Conservation (phyloP, 148 eudicot species). For the Rhododendron kiyosumense region DNA sequence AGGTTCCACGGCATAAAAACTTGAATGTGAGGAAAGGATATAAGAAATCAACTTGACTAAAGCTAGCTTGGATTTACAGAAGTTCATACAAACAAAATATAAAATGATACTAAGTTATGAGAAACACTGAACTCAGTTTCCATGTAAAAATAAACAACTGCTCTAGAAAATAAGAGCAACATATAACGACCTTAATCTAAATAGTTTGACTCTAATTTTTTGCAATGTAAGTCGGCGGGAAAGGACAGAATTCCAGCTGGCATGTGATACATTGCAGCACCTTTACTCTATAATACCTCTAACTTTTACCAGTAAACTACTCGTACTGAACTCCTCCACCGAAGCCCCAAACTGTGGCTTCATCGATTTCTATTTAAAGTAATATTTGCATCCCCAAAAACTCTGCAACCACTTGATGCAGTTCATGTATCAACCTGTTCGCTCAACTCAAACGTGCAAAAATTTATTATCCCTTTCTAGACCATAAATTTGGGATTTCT, state of each 20-base stretch:
- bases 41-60: background rate
- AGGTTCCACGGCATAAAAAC: background rate
- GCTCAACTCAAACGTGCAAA: background rate
- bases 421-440: background rate
- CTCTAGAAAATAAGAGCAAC: background rate
- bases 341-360: slow-evolving; percentile 13
- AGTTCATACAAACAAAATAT: background rate
- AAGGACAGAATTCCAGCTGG: slow-evolving; percentile 34
- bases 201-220: background rate
- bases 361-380: slow-evolving; percentile 26
- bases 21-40: background rate
- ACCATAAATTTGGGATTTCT: background rate
- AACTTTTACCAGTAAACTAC: slow-evolving; percentile 8
- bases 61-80: background rate
- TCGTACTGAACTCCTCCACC: slow-evolving; percentile 20
- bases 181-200: slow-evolving; percentile 7
- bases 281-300: slow-evolving; percentile 7
- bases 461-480: background rate
- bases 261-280: slow-evolving; percentile 18
- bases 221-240: slow-evolving; percentile 17
- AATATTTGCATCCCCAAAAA: slow-evolving; percentile 4
- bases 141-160: background rate
- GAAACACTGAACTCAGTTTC: background rate
- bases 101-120: background rate
- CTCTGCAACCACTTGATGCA: background rate